Base-by-base conservation (phyloP, 208 protist genomes). In the Angomonas ambiguus region DNA sequence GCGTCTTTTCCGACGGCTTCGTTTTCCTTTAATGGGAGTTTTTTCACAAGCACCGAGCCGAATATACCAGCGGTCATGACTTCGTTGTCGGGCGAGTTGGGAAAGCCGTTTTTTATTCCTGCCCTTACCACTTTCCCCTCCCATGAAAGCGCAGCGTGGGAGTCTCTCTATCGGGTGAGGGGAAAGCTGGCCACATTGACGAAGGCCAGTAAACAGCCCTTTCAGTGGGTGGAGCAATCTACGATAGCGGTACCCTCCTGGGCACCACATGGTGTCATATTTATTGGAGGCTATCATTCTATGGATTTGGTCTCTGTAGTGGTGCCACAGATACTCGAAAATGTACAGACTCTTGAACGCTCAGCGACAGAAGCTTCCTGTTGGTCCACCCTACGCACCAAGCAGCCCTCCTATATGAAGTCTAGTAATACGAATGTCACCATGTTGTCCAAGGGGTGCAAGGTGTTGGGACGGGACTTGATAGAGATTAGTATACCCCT, bases 81-180 rank as follows among this genome's bases (percentile, higher is more conserved):
- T 4, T 27, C 45, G 18, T n/a, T 53, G 5, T 53, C 45, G 4
- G 45, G 45, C 4, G 45, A 53, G 16, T 20, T 53, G 18, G 45
- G 45, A 53, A 53, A 53, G 45, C 45, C 45, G 3, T 53, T 27
- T 53, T 53, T 53, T n/a, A 27, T 53, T 53, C 20, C 45, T n/a
- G 45, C 45, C 24, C 20, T 53, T 5, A 24, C 45, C 45, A 53
- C 45, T 20, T 53, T 53, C 20, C 45, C 45, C 16, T 3, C 16
- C 5, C 13, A 20, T 24, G 45, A 53, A 13, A 13, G 24, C 5
- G 20, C 10, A 5, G 45, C 24, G 45, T 53, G 45, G 45, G 20
- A 53, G 10, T 13, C 45, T 27, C 20, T 53, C 4, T 53, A 53
- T 20, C 16, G 3, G 45, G 18, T 8, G 45, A 20, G 24, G 8